A percentile compares a stretch with the other conserved stretches of the same genome.
These are phyloP conservation scores for Corymbia maculata DNA, from an alignment of 345 rosid genomes.

Conservation along the genomic window DNA sequence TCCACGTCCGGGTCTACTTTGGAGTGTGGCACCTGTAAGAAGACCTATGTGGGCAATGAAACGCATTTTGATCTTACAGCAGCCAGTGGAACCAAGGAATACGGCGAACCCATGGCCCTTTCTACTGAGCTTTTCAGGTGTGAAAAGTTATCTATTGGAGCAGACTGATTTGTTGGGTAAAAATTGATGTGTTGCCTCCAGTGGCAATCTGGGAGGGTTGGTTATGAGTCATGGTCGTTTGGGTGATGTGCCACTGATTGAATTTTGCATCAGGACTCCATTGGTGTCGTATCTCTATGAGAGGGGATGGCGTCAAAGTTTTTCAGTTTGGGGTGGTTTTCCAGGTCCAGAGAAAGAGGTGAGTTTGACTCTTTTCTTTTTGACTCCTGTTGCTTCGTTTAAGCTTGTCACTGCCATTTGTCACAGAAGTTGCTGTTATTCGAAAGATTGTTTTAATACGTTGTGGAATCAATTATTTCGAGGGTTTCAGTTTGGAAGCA, in stretches of 20 bases:
- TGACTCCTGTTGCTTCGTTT: neutral
- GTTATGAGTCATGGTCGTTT: neutral
- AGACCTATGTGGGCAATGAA: constrained; percentile 41
- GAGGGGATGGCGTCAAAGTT: constrained; percentile 93
- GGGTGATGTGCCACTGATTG: neutral
- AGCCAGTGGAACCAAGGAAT: constrained; percentile 38
- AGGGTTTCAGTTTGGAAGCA: neutral
- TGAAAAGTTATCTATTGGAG: neutral
- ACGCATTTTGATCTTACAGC: constrained; percentile 65
- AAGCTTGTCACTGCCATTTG: neutral
- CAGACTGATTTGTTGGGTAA: neutral
- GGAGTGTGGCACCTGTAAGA: constrained; percentile 58
- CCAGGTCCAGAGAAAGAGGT: constrained; percentile 93
- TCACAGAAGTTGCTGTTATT: neutral
- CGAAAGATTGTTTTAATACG: neutral
- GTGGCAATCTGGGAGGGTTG: neutral
- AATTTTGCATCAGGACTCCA: constrained; percentile 32
- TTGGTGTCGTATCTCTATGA: constrained; percentile 69
- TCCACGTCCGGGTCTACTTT: constrained; percentile 26
- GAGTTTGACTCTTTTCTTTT: constrained; percentile 1
- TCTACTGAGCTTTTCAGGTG: constrained; percentile 52
- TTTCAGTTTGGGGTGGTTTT: constrained; percentile 55
- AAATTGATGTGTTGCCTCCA: neutral
- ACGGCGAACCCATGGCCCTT: constrained; percentile 46
- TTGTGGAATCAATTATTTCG: neutral